A percentile compares a stretch with the other conserved stretches of the same genome.
These are phyloP conservation scores for Ophiostoma sp. DNA, from an alignment of 2,329 filamentous ascomycete species.

Conservation along the genomic window DNA sequence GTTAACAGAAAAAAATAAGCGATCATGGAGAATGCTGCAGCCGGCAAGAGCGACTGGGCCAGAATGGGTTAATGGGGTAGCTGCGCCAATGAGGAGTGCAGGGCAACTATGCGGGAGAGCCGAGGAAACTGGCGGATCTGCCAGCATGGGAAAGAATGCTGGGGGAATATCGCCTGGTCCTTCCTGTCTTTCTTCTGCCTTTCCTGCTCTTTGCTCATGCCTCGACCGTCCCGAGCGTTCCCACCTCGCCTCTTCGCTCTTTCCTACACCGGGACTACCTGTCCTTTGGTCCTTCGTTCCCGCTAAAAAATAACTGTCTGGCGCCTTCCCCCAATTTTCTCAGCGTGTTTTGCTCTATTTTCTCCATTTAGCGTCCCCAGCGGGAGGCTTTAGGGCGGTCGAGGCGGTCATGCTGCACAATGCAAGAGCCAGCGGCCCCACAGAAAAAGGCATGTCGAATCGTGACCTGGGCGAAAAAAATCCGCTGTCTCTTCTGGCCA, in stretches of 20 bases:
- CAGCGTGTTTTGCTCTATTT: background rate
- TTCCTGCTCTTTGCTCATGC: background rate
- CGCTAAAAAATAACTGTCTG: background rate
- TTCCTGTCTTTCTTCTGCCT: background rate
- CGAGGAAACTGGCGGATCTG: slow-evolving; percentile 27
- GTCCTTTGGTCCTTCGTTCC: slow-evolving; percentile 16
- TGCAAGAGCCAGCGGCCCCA: background rate
- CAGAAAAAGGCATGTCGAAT: background rate
- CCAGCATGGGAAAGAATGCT: slow-evolving; percentile 10
- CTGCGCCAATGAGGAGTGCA: slow-evolving; percentile 20
- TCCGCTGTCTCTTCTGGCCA: background rate
- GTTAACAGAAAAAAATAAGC: slow-evolving; percentile 24
- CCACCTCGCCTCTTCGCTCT: slow-evolving; percentile 18
- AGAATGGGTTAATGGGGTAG: slow-evolving; percentile 13
- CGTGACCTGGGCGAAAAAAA: slow-evolving; percentile 16
- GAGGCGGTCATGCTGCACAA: background rate
- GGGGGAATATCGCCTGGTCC: background rate
- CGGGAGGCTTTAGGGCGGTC: too few relatives aligned
- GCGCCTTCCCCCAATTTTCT: background rate
- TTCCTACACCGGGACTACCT: slow-evolving; percentile 2
- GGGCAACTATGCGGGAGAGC: slow-evolving; percentile 5
- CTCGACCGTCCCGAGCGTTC: background rate
- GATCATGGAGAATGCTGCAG: slow-evolving; percentile 14
- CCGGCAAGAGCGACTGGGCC: slow-evolving; percentile 5
- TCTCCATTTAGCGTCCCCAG: slow-evolving; percentile 1